Evolutionary conservation across 2,329 filamentous ascomycete genomes (phyloP).

Genomic region (Hypoxylon sp.): DNA sequence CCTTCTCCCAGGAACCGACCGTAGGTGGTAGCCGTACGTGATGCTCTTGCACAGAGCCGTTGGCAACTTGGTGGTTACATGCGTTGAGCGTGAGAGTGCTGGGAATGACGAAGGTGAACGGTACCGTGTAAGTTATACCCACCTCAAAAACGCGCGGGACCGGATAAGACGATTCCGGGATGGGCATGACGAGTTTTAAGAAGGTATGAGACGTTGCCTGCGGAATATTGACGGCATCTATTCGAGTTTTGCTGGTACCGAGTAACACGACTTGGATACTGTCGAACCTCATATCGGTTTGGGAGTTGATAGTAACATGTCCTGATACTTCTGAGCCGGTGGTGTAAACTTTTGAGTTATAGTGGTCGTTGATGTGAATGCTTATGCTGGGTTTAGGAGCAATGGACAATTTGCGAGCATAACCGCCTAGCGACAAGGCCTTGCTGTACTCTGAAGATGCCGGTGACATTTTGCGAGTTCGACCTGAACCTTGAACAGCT

Average conservation of each 20-base stretch:
- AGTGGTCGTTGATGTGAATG: constrained; percentile 67
- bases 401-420: constrained; percentile 42
- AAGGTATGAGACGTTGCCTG: constrained; percentile 65
- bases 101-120: constrained; percentile 72
- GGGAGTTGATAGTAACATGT: constrained; percentile 61
- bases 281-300: constrained; percentile 64
- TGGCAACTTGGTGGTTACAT: constrained; percentile 64
- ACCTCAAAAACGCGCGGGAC: constrained; percentile 62
- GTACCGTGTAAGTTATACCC: constrained; percentile 63
- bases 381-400: constrained; percentile 57
- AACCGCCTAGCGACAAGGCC: constrained; percentile 28
- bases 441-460: constrained; percentile 37
- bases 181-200: constrained; percentile 53
- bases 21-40: constrained; percentile 68
- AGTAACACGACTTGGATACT: constrained; percentile 66
- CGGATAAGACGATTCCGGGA: constrained; percentile 63
- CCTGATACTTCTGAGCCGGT: constrained; percentile 66
- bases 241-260: constrained; percentile 63
- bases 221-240: constrained; percentile 65
- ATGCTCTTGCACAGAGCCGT: constrained; percentile 62
- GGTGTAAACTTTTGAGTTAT: constrained; percentile 67
- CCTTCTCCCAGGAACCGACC: constrained; percentile 65
- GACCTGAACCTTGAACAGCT: neutral
- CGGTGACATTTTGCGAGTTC: constrained; percentile 30
- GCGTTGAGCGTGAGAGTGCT: constrained; percentile 68